phyloP scores from a whole-genome alignment of 2,329 filamentous ascomycete genomes.

The Boeremia lycopersici region DNA sequence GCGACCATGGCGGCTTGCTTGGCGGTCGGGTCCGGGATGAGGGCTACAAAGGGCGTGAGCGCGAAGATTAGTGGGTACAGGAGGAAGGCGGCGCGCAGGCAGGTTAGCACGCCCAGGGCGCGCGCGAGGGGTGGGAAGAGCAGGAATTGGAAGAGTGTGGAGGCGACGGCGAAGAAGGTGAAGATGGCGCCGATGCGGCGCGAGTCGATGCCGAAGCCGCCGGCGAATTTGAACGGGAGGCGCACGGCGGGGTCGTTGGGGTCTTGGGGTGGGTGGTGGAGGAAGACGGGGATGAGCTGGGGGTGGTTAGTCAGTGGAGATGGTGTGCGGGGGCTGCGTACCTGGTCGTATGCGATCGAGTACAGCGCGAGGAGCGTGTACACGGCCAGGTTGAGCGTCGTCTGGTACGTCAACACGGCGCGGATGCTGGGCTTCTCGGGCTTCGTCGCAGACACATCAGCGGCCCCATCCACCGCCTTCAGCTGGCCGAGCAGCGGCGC shows the following conservation, averaged over 20 bases:
- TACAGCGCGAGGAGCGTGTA: slow-evolving; percentile 86
- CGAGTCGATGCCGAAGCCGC: slow-evolving; percentile 77
- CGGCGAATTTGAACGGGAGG: slow-evolving; percentile 80
- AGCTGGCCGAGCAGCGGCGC: slow-evolving; percentile 39
- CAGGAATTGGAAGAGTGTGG: slow-evolving; percentile 83
- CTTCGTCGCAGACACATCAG: slow-evolving; percentile 11
- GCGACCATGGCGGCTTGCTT: slow-evolving; percentile 67
- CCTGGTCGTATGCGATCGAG: slow-evolving; percentile 81
- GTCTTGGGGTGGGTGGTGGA: slow-evolving; percentile 71
- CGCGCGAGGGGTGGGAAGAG: slow-evolving; percentile 79
- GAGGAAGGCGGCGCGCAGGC: slow-evolving; percentile 70
- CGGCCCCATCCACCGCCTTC: slow-evolving; percentile 20
- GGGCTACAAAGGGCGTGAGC: slow-evolving; percentile 78
- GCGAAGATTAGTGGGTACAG: slow-evolving; percentile 78
- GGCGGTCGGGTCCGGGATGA: slow-evolving; percentile 57
- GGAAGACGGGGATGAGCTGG: slow-evolving; percentile 78
- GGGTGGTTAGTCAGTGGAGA: slow-evolving; percentile 10
- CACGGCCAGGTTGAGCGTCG: slow-evolving; percentile 72
- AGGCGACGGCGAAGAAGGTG: slow-evolving; percentile 78
- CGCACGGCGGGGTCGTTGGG: slow-evolving; percentile 60
- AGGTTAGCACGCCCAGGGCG: slow-evolving; percentile 74
- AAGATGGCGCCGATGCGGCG: slow-evolving; percentile 84
- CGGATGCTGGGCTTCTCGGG: slow-evolving; percentile 49
- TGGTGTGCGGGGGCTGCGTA: slow-evolving; percentile 7
- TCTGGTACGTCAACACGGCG: slow-evolving; percentile 76